Evolutionary conservation across 768 basidiomycete genomes (phyloP).

Genomic region (Auricularia heimuer): DNA sequence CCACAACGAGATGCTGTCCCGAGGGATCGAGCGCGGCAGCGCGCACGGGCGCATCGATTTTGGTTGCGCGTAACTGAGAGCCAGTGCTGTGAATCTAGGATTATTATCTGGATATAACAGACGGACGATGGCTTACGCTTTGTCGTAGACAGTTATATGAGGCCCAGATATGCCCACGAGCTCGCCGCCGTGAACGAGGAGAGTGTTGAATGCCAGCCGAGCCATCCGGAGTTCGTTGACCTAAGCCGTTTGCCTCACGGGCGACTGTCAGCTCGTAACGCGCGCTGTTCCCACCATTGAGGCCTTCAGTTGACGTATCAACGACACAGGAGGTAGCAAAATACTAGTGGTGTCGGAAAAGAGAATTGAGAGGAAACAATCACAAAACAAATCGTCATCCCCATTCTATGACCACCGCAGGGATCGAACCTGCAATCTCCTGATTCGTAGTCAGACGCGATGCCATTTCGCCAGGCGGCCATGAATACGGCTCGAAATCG

Average conservation of each 20-base stretch:
- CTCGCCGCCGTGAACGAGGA: neutral
- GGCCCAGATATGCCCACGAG: neutral
- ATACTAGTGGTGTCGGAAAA: too few relatives aligned
- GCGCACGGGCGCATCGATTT: constrained; percentile 29
- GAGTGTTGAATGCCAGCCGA: neutral
- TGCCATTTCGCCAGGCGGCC: neutral
- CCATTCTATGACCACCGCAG: constrained; percentile 63
- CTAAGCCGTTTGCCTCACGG: too few relatives aligned
- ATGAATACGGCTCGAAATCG: neutral
- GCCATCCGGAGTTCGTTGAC: neutral
- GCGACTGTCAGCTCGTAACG: too few relatives aligned
- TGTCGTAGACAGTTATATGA: neutral
- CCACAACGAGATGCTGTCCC: constrained; percentile 44
- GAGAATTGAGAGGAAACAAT: too few relatives aligned
- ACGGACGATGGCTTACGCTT: neutral
- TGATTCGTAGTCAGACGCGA: constrained; percentile 34
- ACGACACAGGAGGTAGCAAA: too few relatives aligned
- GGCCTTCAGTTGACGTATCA: too few relatives aligned
- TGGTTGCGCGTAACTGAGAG: constrained; percentile 11
- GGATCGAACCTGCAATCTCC: constrained; percentile 97
- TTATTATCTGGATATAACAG: neutral
- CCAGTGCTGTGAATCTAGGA: constrained; percentile 34
- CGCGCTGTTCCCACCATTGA: too few relatives aligned
- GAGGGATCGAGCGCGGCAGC: constrained; percentile 43
- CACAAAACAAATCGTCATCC: too few relatives aligned